Percentiles rank a stretch among this genome's conserved stretches.
phyloP scores from a whole-genome alignment of 2,329 filamentous ascomycete species.

The Monilinia fructigena region DNA sequence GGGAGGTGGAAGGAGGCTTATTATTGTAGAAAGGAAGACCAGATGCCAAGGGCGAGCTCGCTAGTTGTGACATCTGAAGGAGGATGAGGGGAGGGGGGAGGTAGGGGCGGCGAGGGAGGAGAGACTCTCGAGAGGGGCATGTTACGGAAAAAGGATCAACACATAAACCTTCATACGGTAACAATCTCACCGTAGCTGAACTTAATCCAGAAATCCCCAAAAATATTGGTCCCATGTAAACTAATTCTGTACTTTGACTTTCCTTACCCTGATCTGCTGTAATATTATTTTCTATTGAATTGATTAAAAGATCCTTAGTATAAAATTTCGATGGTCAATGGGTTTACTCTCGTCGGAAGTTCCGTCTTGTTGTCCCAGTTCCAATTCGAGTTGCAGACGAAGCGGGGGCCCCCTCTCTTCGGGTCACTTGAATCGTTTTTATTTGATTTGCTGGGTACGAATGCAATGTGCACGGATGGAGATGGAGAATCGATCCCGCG shows the following conservation, averaged over 20 bases:
- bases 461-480: slow-evolving; percentile 7
- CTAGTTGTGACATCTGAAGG: background rate
- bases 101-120: too few species aligned
- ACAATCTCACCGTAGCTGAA: background rate
- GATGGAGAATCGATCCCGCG: slow-evolving; percentile 18
- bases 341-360: slow-evolving; percentile 2
- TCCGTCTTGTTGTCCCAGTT: background rate
- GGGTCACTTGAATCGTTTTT: slow-evolving; percentile 7
- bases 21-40: background rate
- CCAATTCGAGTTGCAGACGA: background rate
- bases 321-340: slow-evolving; percentile 13
- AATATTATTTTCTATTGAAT: too few species aligned
- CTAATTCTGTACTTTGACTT: background rate
- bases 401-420: slow-evolving; percentile 11
- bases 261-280: background rate
- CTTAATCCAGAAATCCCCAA: too few species aligned
- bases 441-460: background rate
- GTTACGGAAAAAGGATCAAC: slow-evolving; percentile 10
- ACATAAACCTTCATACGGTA: too few species aligned
- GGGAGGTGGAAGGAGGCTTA: slow-evolving; percentile 12
- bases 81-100: too few species aligned
- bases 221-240: background rate
- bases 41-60: slow-evolving; percentile 1
- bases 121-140: background rate
- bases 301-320: slow-evolving; percentile 4